Base-by-base conservation (phyloP, 225 moss, liverwort and hornwort genomes). In the Climacium dendroides region DNA sequence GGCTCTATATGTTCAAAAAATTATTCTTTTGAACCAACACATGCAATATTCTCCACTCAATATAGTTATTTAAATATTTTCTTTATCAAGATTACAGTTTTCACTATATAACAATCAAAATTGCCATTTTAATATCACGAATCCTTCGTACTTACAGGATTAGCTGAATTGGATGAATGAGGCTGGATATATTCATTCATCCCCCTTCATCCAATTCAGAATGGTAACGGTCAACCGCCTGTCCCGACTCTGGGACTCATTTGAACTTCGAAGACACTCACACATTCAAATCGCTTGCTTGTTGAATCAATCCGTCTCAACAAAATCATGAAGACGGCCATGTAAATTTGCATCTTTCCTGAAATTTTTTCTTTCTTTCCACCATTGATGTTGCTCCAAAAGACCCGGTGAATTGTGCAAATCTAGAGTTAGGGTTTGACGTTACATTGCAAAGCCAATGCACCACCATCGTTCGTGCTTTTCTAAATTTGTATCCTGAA, bases 181-280 rank as follows among this genome's bases (percentile, higher is more conserved):
- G 8, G 3, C 35, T 52, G 76, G 15, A 9, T 9, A 5, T 50
- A 37, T 2, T 24, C 50, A 63, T 84, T 15, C 67, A 80, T 81
- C 67, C 75, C 26, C 29, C 9, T 32, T 60, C 84, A 81, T 76
- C 87, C 52, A 53, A 52, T 25, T 41, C 80, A 15, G 79, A 63
- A 61, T 41, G 52, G 76, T 88, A 92, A 92, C 92, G 84, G 92
- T 84, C 86, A 92, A 92, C 90, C 80, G 83, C 84, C 75, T 83
- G 86, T 88, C 90, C 83, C 18, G 63, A 83, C 57, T 55, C 77
- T 52, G 80, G 70, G 89, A 92, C n/a, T n/a, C 91, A 83, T 67
- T 37, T 10, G 78, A 83, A 67, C 83, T 67, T 53, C 64, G 60
- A 86, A 23, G 54, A 43, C 59, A 25, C 12, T 23, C 37, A 13